A percentile compares a stretch with the other conserved stretches of the same genome.
Conservation (phyloP, 1,284 basidiomycete species). For the Vanrija pseudolonga region DNA sequence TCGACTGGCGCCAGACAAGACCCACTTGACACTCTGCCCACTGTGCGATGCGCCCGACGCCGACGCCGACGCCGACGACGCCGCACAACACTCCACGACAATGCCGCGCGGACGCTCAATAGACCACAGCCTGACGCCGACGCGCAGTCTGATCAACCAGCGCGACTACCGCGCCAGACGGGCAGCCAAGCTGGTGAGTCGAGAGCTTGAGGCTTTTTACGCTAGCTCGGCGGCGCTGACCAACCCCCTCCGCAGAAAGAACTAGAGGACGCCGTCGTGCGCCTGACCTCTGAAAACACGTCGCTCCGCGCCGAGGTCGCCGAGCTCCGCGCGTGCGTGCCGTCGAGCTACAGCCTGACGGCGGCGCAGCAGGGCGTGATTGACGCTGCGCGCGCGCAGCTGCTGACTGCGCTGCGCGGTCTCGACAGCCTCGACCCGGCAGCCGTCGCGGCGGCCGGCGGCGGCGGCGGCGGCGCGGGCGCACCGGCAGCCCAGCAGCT, state of each 20-base stretch:
- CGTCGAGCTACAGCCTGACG: not conserved
- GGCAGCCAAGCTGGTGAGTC: slow-evolving; percentile 8
- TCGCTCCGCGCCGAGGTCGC: slow-evolving; percentile 4
- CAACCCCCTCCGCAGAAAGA: not conserved
- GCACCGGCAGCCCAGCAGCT: not conserved
- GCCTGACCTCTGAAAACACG: not conserved
- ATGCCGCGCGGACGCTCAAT: slow-evolving; percentile 62
- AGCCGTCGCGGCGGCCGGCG: not conserved
- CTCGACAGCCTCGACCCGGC: not conserved
- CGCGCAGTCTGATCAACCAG: slow-evolving; percentile 17
- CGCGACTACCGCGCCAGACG: slow-evolving; percentile 22
- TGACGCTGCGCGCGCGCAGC: not conserved
- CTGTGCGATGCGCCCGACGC: too few species aligned
- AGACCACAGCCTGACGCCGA: slow-evolving; percentile 14
- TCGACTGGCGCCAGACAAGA: too few species aligned
- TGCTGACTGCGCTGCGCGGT: not conserved
- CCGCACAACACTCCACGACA: too few species aligned
- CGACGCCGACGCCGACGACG: too few species aligned
- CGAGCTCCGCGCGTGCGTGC: not conserved
- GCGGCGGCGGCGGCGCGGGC: not conserved
- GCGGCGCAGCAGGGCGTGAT: not conserved
- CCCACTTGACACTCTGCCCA: too few species aligned
- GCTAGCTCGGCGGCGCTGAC: not conserved
- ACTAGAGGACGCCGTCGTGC: not conserved
- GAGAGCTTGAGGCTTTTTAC: too few species aligned